Evolutionary conservation across 2,329 filamentous ascomycete species (phyloP), one percentile per base, ranked within the genome.

Genomic region (Clonostachys solani): DNA sequence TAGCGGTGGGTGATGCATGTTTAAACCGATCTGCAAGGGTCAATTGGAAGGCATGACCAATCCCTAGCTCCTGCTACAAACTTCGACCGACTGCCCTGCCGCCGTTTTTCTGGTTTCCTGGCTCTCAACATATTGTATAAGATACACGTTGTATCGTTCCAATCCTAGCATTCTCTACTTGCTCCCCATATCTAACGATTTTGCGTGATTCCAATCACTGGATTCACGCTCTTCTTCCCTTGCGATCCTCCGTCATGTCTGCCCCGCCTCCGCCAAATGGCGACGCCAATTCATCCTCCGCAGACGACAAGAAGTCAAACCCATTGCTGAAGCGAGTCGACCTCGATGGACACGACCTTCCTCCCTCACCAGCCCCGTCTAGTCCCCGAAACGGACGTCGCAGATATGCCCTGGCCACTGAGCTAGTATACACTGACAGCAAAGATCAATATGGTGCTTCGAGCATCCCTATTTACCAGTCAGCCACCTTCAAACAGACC

Each of bases 381-480:
- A 96, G 87, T 62, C 94, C 94, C 19, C 81, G 86, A 62, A 87
- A 85, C 62, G 91, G 90, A 53, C 83, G 87, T 55, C 72, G 77
- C 41, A 89, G 90, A 56, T 99, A 97, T 70, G 91, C 92, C 42
- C 81, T 99, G 51, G 92, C 92, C 49, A 99, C 94, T 5, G 94
- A 99, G 71, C 76, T 99, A 52, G 94, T 99, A 50, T 97, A 92
- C 68, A 97, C 92, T 45, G 94, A 99, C 59, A 84, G 87, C 65
- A 94, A 86, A 69, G 94, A 99, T 68, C 94, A 99, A 73, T 96
- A 97, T 75, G 95, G 95, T 62, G 83, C 94, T 49, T 96, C 90
- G 58, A 97, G 92, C 67, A 86, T 95, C 59, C 94, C 94, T 46
- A 97, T 99, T 63, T 99, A 99, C 69, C 94, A 96, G 79, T 95